Percentiles rank a stretch among this genome's conserved stretches.
Conservation (phyloP, 108 stramenopile genomes). For the Aureococcus anophagefferens region DNA sequence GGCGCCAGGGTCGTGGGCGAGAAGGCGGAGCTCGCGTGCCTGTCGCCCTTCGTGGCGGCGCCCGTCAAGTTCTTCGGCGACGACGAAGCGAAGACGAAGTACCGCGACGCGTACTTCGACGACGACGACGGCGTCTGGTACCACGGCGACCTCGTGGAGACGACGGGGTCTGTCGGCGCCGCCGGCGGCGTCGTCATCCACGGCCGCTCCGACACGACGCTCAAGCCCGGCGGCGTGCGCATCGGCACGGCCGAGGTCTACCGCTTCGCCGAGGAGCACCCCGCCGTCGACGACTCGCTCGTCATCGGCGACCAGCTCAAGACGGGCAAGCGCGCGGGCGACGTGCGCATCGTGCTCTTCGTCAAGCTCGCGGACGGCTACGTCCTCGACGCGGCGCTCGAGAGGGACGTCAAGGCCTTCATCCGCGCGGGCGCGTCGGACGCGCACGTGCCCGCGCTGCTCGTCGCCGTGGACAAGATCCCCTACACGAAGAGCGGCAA, state of each 20-base stretch:
- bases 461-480: constrained; percentile 21
- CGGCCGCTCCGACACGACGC: constrained; percentile 25
- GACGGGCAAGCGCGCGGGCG: constrained; percentile 28
- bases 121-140: constrained; percentile 23
- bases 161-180: constrained; percentile 27
- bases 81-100: constrained; percentile 26
- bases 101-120: constrained; percentile 30
- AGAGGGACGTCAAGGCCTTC: constrained; percentile 17
- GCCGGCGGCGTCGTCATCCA: constrained; percentile 32
- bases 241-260: constrained; percentile 42
- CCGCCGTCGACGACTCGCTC: constrained; percentile 21
- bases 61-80: constrained; percentile 31
- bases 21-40: constrained; percentile 32
- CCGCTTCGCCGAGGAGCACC: constrained; percentile 26
- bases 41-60: constrained; percentile 23
- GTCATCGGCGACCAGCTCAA: constrained; percentile 32
- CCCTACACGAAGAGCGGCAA: constrained; percentile 34
- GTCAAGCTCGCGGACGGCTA: constrained; percentile 16
- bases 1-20: constrained; percentile 14
- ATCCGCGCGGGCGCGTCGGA: constrained; percentile 27
- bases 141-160: constrained; percentile 32
- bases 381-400: constrained; percentile 13
- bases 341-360: constrained; percentile 34
- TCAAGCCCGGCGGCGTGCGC: constrained; percentile 27
- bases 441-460: constrained; percentile 29